Base-by-base conservation (phyloP, 2,329 filamentous ascomycete species). In the Penicillium sp. region DNA sequence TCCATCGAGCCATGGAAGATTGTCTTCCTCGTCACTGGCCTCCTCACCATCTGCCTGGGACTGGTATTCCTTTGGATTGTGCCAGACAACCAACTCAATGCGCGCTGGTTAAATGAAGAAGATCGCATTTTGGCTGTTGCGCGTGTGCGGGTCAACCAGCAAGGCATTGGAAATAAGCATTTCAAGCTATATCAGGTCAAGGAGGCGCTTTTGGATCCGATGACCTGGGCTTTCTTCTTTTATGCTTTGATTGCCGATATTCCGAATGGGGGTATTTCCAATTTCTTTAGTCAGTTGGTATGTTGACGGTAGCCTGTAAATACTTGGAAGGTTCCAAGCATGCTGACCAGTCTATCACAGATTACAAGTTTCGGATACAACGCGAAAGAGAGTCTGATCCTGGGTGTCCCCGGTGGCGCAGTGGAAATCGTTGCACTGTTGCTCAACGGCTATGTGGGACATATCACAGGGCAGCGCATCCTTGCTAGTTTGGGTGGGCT, bases 131-230 rank as follows among this genome's bases (percentile, higher is more conserved):
- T 91, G 42, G 88, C 87, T 0, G 78, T 92, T 27, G 89, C 91
- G 61, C 82, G 90, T 0, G 84, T 93, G 6, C 81, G 89, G 0
- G 80, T 85, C 23, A 93, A 93, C 65, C 86, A 91, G 69, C 90
- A 90, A 59, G 90, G 90, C 0, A 86, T 89, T 17, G 88, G 87
- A 1, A 89, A 85, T 60, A 86, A 86, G 62, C 81, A 89, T 60
- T 89, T 88, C 73, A 89, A 89, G 61, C 79, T 82, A 75, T 80
- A 83, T 23, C 90, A 94, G 61, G 77, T 89, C 1, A 78, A 82
- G 17, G 84, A 87, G 63, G 82, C 84, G 0, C 66, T 87, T 7
- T 57, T 77, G 4, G 84, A 87, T 61, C 84, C 83, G 0, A 74
- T 86, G 71, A 82, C 82, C 1, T 86, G 84, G 84, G 81, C 82